phyloP scores from a whole-genome alignment of 208 protist species.

The Ichthyophonus hoferi region DNA sequence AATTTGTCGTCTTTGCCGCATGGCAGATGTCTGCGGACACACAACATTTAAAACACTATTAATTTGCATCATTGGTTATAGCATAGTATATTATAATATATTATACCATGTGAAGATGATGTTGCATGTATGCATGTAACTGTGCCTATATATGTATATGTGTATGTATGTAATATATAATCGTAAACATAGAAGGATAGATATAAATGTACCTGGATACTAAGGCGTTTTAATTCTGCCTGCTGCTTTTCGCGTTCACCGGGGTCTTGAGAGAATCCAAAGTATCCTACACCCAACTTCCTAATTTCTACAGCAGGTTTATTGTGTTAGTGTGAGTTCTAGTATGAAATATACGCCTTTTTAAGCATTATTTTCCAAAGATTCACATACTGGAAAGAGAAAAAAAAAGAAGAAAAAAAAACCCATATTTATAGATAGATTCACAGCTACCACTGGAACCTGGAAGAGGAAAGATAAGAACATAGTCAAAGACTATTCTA shows the following conservation, averaged over 20 bases:
- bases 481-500: no score
- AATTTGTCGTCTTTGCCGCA: not conserved
- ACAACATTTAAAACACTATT: not conserved
- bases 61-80: not conserved
- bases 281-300: constrained; percentile 22
- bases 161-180: not conserved
- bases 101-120: not conserved
- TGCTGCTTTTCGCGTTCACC: not conserved
- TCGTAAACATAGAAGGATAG: not conserved
- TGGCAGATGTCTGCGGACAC: not conserved
- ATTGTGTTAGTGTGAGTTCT: no score
- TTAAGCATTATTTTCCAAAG: no score
- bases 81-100: not conserved
- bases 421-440: no score
- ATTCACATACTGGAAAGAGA: no score
- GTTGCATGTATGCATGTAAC: not conserved
- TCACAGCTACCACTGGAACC: no score
- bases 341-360: no score
- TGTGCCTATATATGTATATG: not conserved
- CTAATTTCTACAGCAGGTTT: not conserved
- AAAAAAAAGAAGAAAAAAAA: no score
- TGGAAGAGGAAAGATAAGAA: no score
- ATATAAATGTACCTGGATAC: not conserved
- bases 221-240: not conserved
- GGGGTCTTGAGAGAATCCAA: constrained; percentile 2